Evolutionary conservation across 371 early-diverging fungal species (phyloP).

Genomic region (Rhizopus sp.): DNA sequence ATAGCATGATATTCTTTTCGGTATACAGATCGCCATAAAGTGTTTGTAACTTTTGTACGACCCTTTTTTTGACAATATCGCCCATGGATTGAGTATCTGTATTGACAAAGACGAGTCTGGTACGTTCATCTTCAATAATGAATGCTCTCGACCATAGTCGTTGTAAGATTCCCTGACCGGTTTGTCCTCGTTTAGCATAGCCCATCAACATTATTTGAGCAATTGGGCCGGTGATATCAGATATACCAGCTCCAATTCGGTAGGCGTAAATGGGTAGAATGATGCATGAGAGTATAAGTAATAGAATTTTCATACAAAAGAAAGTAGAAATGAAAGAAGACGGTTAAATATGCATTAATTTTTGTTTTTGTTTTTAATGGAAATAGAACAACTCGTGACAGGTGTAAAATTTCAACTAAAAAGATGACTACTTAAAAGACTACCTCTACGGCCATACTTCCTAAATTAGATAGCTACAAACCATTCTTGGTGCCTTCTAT

Average conservation of each 20-base stretch:
- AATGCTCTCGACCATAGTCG: constrained; percentile 59
- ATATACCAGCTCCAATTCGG: constrained; percentile 43
- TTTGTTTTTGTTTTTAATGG: too few relatives aligned
- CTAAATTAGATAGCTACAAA: too few relatives aligned
- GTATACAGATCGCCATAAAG: constrained; percentile 31
- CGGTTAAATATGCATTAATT: too few relatives aligned
- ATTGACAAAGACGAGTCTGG: constrained; percentile 57
- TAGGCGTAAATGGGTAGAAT: constrained; percentile 4
- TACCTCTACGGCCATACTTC: too few relatives aligned
- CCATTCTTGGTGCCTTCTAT: too few relatives aligned
- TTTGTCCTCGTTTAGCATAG: constrained; percentile 57
- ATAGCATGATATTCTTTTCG: constrained; percentile 61
- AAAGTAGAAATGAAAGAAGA: background rate
- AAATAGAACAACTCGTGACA: too few relatives aligned
- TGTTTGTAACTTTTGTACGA: constrained; percentile 29
- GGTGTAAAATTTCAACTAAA: too few relatives aligned
- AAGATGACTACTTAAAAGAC: too few relatives aligned
- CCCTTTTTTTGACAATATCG: constrained; percentile 37
- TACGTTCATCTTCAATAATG: constrained; percentile 30
- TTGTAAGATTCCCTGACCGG: constrained; percentile 57
- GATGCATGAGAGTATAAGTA: background rate
- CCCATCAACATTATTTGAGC: constrained; percentile 55
- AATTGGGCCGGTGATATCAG: constrained; percentile 50
- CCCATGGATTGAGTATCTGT: constrained; percentile 54
- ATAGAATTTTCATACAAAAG: background rate